Conservation (phyloP, 2,329 filamentous ascomycete genomes). For the Sclerotinia sclerotiorum region DNA sequence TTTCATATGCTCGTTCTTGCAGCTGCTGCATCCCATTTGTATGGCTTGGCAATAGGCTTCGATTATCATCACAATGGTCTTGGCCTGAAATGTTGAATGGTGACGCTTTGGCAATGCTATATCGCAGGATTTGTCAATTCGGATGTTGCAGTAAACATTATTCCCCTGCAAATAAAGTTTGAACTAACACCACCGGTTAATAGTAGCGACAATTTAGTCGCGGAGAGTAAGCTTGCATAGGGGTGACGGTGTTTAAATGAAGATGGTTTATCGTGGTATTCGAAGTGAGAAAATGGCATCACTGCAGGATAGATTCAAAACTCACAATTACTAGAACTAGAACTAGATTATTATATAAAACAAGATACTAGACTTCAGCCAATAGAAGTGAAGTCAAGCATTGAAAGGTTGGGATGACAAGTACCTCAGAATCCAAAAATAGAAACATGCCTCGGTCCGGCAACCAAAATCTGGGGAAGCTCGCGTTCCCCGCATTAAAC, state of each 20-base stretch:
- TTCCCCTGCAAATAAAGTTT: too few relatives aligned
- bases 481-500: background rate
- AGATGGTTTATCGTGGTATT: background rate
- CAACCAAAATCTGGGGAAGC: constrained; percentile 11
- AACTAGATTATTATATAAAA: background rate
- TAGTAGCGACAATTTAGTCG: background rate
- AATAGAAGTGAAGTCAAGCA: too few relatives aligned
- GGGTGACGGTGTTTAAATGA: background rate
- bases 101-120: too few relatives aligned
- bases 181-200: too few relatives aligned
- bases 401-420: background rate
- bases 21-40: constrained; percentile 78
- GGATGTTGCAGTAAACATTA: background rate
- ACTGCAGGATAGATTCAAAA: background rate
- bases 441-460: constrained; percentile 11
- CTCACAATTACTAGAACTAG: background rate
- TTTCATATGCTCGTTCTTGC: constrained; percentile 88
- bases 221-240: background rate
- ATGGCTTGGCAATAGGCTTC: constrained; percentile 79
- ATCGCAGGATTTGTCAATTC: too few relatives aligned
- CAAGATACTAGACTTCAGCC: background rate
- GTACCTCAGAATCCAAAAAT: constrained; percentile 2
- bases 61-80: constrained; percentile 70
- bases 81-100: constrained; percentile 32
- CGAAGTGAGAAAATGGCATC: background rate